Evolutionary conservation across 1,139 yeast species (phyloP), one percentile per base, ranked within the genome.

Genomic region (Saccharomyces uvarum): DNA sequence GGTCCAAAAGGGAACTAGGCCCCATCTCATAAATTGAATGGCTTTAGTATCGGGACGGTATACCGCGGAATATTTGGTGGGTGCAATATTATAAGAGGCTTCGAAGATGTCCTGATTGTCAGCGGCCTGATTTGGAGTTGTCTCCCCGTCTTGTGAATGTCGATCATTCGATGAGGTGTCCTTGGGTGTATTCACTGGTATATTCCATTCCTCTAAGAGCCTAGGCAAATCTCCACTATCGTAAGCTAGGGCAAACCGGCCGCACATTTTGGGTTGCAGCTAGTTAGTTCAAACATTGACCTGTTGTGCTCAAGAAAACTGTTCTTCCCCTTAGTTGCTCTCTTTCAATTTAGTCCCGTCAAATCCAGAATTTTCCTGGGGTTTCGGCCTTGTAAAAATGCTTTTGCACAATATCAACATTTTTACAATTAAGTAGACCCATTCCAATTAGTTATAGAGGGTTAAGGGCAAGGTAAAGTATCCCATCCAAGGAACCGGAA

Each of bases 11-110:
- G 88, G 86, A 1, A 82, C 72, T 48, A 83, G 67, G 1, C 88
- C 86, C 86, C 88, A 84, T 51, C 74, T 76, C 85, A 82, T 81
- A 44, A 71, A 73, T 51, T 70, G 70, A 3, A 77, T 48, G 2
- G 62, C 55, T 47, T 67, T 61, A 21, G 62, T 59, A 41, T 58
- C 47, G 1, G 58, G 49, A 33, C 66, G 66, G 49, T 77, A 75
- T 1, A 79, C 79, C 1, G 84, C 80, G 0, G 78, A 78, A 31
- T 57, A 59, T 29, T 72, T 66, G 0, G 82, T 80, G 0, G 87
- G 88, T 0, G 79, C 77, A 2, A 82, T 71, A 59, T 82, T 82
- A 58, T 75, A 77, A 8, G 73, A 64, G 2, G 65, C 56, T 1
- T 56, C 51, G 29, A 47, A 51, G 2, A 38, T 16, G 4, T 38